Percentiles rank a stretch among this genome's conserved stretches.
phyloP scores from a whole-genome alignment of 1,284 basidiomycete genomes.

The Tylopilus orsonianus region DNA sequence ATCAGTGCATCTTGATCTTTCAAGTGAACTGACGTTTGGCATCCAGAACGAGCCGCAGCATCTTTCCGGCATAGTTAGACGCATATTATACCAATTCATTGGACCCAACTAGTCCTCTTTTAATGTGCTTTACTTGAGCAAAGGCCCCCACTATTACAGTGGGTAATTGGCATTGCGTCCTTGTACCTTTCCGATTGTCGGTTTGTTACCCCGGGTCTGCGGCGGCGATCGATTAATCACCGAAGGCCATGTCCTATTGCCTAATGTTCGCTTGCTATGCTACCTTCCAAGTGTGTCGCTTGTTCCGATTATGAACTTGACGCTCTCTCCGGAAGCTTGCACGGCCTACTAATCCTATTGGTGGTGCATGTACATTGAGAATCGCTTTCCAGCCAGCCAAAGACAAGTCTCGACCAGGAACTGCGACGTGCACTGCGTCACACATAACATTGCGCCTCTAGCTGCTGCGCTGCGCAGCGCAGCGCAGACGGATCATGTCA shows the following conservation, averaged over 20 bases:
- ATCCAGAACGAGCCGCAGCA: slow-evolving; percentile 84
- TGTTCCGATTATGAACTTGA: background rate
- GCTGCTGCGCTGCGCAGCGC: background rate
- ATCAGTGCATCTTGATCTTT: too few species aligned
- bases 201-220: background rate
- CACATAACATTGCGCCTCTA: background rate
- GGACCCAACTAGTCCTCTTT: slow-evolving; percentile 66
- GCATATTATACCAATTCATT: slow-evolving; percentile 90
- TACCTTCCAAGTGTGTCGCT: background rate
- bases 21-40: slow-evolving; percentile 28
- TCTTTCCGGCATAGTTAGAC: slow-evolving; percentile 82
- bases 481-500: too few species aligned
- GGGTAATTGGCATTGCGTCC: background rate
- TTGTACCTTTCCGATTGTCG: background rate
- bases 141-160: background rate
- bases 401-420: background rate
- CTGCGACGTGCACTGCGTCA: background rate
- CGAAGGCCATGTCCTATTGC: too few species aligned
- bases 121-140: background rate
- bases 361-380: background rate
- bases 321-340: background rate
- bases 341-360: background rate
- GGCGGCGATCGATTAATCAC: background rate
- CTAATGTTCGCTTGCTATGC: background rate
- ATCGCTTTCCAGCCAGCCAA: background rate